Evolutionary conservation across 768 basidiomycete species (phyloP), one percentile per base, ranked within the genome.

Genomic region (Boletus barrowsii): DNA sequence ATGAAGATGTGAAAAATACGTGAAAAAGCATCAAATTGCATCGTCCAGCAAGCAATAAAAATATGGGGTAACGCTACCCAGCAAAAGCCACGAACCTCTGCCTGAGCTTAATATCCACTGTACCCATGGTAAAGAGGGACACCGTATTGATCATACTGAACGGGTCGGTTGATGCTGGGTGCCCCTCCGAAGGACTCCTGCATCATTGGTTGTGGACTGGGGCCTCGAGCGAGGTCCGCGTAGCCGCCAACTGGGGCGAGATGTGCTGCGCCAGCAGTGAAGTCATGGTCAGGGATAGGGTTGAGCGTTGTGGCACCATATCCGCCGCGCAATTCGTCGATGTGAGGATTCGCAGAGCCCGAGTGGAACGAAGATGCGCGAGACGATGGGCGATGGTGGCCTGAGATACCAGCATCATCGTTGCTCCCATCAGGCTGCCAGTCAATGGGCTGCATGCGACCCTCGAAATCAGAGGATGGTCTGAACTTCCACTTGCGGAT

Each of bases 401-500:
- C 74, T 26, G 83, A 73, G 46, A 78, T 68, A 54, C 70, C 78
- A 33, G 61, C 49, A 51, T 81, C 78, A 9, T 79, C 79, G 4
- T 73, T 73, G 49, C 66, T 72, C 30, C 71, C 74, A 45, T 70
- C 75, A n/a, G 89, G 88, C 65, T 88, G 83, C 90, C 89, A 93
- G 74, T 92, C 85, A 66, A 93, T 90, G 56, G 93, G 91, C 55
- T 88, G 83, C 75, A 95, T 82, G 60, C 91, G 89, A 57, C 84
- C 83, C 62, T 90, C 88, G 68, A 93, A 93, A 62, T 82, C 79
- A 65, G 82, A 78, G 30, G 91, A 93, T 53, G 87, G 83, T 50
- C 82, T 83, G 65, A 93, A 84, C 75, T 93, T 92, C 88, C 90
- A 93, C 71, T 93, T 93, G 75, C 92, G 87, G 77, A 93, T 88